Percentiles rank a stretch among this genome's conserved stretches.
Conservation (phyloP, 805 yeast genomes). For the Saturnispora galanensis region DNA sequence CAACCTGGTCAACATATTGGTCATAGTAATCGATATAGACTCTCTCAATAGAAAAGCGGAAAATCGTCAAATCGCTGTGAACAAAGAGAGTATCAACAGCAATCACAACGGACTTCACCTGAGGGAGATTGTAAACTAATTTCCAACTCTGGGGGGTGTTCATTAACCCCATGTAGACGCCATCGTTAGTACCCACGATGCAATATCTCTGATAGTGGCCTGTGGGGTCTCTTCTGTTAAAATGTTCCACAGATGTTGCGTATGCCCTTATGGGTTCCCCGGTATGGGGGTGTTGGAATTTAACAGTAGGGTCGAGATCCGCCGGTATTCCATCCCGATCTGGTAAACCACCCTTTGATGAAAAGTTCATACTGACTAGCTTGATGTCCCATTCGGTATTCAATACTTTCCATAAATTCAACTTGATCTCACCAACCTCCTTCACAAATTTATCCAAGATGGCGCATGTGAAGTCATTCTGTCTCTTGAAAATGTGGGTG, state of each 20-base stretch:
- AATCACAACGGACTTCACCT: conserved; percentile 52
- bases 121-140: conserved; percentile 40
- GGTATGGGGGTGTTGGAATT: neutral
- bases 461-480: conserved; percentile 17
- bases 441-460: conserved; percentile 19
- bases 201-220: conserved; percentile 24
- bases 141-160: conserved; percentile 43
- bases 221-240: conserved; percentile 2
- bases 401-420: conserved; percentile 15
- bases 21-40: conserved; percentile 50
- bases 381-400: conserved; percentile 9
- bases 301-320: conserved; percentile 1
- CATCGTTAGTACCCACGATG: conserved; percentile 53
- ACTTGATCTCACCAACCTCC: conserved; percentile 15
- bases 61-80: conserved; percentile 42
- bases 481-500: conserved; percentile 14
- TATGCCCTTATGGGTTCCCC: neutral
- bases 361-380: conserved; percentile 13
- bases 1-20: conserved; percentile 11
- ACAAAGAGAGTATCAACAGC: conserved; percentile 48
- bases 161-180: conserved; percentile 46
- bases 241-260: conserved; percentile 9
- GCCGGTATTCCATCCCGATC: conserved; percentile 3
- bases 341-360: conserved; percentile 18
- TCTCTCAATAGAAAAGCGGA: conserved; percentile 55